Base-by-base conservation (phyloP, 2,329 filamentous ascomycete genomes). In the Talaromyces sp. region DNA sequence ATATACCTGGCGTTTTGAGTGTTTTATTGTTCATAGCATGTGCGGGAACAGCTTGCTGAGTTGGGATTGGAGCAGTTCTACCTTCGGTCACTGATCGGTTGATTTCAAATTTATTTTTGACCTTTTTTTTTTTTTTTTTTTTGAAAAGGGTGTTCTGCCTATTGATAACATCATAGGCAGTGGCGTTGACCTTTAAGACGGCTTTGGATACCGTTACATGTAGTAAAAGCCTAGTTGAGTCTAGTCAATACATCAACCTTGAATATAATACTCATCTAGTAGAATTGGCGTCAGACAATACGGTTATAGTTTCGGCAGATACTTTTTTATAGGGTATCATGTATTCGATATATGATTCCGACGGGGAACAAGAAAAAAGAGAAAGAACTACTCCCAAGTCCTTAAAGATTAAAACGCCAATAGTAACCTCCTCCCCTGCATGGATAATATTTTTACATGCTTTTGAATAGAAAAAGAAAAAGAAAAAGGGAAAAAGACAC, bases 21-120 rank as follows among this genome's bases (percentile, higher is more conserved):
- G 3, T 46, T 46, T 21, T 46, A 10, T 46, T 19, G 43, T 46
- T 46, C 43, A 46, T 46, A 46, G 43, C 43, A 46, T 46, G 43
- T 46, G 43, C 43, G 43, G 43, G 43, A 24, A 46, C 21, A 46
- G n/a, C 43, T 46, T 46, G 43, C 43, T 46, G 43, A 46, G 21
- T 46, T 24, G 43, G 43, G 43, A 46, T 46, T 46, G 19, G 43
- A 46, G 43, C 63, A 55, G 61, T 43, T 52, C 51, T 51, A 29
- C 12, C 19, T 24, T 46, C 43, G 11, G 19, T 46, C 43, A 24
- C 24, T 46, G 43, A 46, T 46, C 43, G 19, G 24, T 12, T 46
- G 43, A 41, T 41, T 41, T 41, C 35, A 12, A 41, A 17, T 24
- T 46, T 14, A 12, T 21, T 46, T 46, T 46, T 21, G 12, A 24